Base-by-base conservation (phyloP, 1,284 basidiomycete species). In the Porodaedalea pini region DNA sequence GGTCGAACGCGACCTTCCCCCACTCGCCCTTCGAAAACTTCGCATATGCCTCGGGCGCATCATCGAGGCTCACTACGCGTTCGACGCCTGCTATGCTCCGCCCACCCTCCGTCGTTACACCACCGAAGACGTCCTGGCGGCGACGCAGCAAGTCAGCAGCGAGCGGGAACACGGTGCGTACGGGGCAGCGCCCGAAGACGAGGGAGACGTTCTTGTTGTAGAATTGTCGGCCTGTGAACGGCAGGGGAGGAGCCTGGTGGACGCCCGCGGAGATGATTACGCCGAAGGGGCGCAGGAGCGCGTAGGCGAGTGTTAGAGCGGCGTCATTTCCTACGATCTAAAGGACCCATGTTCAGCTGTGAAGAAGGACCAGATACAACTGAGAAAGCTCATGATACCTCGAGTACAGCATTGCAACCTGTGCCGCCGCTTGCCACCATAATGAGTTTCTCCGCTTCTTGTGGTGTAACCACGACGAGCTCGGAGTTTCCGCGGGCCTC, bases 121-220 rank as follows among this genome's bases (percentile, higher is more conserved):
- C 32, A 13, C 32, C 86, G 62, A 91, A 86, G 1, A 89, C 75
- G 63, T 88, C 85, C 65, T 86, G 86, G 36, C 83, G 73, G 64
- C 82, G 81, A 41, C 84, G 73, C 71, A 94, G 71, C 21, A 94
- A 71, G 65, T 87, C 82, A 39, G 90, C 76, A 0, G 90, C 90
- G 55, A 82, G 71, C 2, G 85, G 85, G 63, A 92, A 87, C 78
- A 92, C 85, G 0, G 87, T 83, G 13, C 86, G 79, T 5, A 91
- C 92, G 15, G 91, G 92, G 67, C 93, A 96, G 15, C 93, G 80
- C 7, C 93, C 94, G 68, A 93, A 94, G 64, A 89, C 85, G 54
- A 91, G 74, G 1, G 84, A 86, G 4, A 88, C 78, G 67, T 94
- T 94, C 73, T 94, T 93, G 72, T 84, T 78, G 71, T 95, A 96